A percentile compares a stretch with the other conserved stretches of the same genome.
phyloP scores from a whole-genome alignment of 2,329 filamentous ascomycete species.

The Xylaria arbuscula region DNA sequence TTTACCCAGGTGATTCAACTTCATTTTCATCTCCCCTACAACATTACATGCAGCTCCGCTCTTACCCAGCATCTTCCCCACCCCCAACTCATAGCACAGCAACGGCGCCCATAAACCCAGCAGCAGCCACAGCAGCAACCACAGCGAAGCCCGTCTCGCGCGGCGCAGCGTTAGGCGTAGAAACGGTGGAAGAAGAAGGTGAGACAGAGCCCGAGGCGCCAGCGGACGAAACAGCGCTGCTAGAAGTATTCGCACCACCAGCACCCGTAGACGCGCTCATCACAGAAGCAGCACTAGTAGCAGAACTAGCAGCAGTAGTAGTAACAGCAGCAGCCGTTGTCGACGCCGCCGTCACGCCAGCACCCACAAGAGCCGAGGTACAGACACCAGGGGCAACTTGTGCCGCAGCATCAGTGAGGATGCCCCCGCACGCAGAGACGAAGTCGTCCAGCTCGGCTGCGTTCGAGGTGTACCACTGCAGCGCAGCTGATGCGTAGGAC shows the following conservation, averaged over 20 bases:
- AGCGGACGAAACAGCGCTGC: neutral
- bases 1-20: too few relatives aligned
- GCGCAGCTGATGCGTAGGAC: slow-evolving; percentile 40
- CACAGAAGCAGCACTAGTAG: neutral
- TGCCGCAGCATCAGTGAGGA: slow-evolving; percentile 33
- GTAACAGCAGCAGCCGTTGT: too few relatives aligned
- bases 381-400: neutral
- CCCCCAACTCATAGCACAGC: slow-evolving; percentile 32
- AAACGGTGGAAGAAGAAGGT: slow-evolving; percentile 18
- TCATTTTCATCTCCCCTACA: neutral
- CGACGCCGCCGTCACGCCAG: neutral
- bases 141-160: slow-evolving; percentile 40
- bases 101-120: slow-evolving; percentile 40
- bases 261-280: neutral
- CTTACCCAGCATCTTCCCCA: neutral
- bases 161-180: slow-evolving; percentile 31
- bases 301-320: neutral
- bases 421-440: slow-evolving; percentile 37
- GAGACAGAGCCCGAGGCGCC: slow-evolving; percentile 15
- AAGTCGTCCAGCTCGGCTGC: slow-evolving; percentile 38
- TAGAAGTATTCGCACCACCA: neutral
- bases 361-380: neutral
- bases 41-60: neutral
- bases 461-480: slow-evolving; percentile 42
- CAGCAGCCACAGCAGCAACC: slow-evolving; percentile 38